These are phyloP conservation scores for Dactylellina parvicollis DNA, from an alignment of 2,329 filamentous ascomycete genomes.

Conservation along the genomic window DNA sequence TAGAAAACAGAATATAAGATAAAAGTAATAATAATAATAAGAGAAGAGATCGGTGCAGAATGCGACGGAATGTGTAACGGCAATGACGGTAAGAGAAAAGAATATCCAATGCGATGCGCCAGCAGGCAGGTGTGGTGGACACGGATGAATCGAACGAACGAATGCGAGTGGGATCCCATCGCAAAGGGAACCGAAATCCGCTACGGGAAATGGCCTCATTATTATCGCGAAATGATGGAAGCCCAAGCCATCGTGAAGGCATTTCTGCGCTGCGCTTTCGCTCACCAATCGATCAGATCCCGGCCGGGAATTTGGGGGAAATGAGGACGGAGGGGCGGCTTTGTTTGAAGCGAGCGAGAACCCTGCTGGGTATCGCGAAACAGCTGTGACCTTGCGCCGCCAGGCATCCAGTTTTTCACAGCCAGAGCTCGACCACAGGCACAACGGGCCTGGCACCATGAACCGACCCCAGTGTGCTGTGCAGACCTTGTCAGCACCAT, in stretches of 20 bases:
- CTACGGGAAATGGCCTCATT: conserved; percentile 38
- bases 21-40: too few relatives aligned
- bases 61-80: not conserved
- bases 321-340: conserved; percentile 50
- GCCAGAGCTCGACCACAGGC: not conserved
- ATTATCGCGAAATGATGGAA: conserved; percentile 33
- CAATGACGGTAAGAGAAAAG: not conserved
- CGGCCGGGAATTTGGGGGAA: conserved; percentile 14
- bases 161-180: not conserved
- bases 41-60: too few relatives aligned
- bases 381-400: not conserved
- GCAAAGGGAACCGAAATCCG: not conserved
- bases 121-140: not conserved
- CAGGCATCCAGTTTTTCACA: conserved; percentile 20
- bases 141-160: conserved; percentile 20
- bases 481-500: too few relatives aligned
- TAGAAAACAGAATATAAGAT: too few relatives aligned
- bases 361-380: conserved; percentile 45
- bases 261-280: not conserved
- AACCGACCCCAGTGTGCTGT: too few relatives aligned
- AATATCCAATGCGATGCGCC: conserved; percentile 1
- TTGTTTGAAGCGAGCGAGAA: conserved; percentile 53
- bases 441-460: conserved; percentile 10
- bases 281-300: not conserved
- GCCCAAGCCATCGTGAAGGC: conserved; percentile 10